phyloP scores from a whole-genome alignment of 306 rosid genomes.

The Alnus rubra region DNA sequence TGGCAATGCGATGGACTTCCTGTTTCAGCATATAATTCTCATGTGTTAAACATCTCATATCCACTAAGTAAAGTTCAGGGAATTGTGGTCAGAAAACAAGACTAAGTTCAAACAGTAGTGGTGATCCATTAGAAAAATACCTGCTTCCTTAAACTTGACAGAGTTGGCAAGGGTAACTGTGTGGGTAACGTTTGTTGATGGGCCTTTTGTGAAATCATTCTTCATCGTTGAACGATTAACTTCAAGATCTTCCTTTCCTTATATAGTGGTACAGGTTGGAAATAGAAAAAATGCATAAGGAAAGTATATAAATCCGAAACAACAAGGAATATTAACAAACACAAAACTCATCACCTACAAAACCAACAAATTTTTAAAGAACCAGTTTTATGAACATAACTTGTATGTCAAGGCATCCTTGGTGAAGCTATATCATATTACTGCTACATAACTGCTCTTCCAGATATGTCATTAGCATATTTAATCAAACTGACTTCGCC shows the following conservation, averaged over 20 bases:
- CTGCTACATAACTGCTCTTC: conserved; percentile 8
- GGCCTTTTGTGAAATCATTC: conserved; percentile 32
- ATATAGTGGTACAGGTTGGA: conserved; percentile 16
- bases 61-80: conserved; percentile 11
- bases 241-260: conserved; percentile 45
- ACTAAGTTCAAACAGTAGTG: conserved; percentile 19
- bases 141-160: conserved; percentile 48
- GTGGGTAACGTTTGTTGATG: conserved; percentile 38
- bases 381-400: conserved; percentile 11
- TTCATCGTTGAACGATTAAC: conserved; percentile 33
- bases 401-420: conserved; percentile 14
- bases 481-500: background rate
- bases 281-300: background rate
- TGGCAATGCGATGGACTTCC: conserved; percentile 47
- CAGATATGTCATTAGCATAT: conserved; percentile 13
- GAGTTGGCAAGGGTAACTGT: conserved; percentile 33
- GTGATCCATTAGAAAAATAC: conserved; percentile 49
- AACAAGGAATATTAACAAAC: conserved; percentile 22
- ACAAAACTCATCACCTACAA: conserved; percentile 13
- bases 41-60: conserved; percentile 28
- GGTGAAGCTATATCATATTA: background rate
- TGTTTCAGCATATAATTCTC: conserved; percentile 41
- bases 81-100: conserved; percentile 6
- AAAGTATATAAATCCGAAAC: conserved; percentile 12
- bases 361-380: conserved; percentile 27